Conservation (phyloP, 768 basidiomycete species). For the Naematelia encephala region DNA sequence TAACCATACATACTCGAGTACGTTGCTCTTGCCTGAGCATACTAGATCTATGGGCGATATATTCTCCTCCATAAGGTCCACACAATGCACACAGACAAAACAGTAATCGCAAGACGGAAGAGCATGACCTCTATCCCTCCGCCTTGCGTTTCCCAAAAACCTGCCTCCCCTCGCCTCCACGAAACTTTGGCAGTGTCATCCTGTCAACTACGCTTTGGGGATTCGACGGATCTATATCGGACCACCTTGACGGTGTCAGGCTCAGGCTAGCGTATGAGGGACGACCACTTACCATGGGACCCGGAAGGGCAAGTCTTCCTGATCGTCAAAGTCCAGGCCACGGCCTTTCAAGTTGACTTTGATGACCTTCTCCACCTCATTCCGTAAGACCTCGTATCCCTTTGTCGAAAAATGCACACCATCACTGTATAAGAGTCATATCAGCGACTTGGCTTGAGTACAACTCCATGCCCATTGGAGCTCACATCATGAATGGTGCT, state of each 20-base stretch:
- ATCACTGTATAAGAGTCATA: conserved; percentile 10
- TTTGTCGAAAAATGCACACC: conserved; percentile 13
- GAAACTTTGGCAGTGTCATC: background rate
- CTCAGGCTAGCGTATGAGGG: too few species aligned
- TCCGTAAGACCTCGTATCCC: conserved; percentile 15
- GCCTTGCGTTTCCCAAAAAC: background rate
- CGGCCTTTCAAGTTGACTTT: conserved; percentile 19
- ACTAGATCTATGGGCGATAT: background rate
- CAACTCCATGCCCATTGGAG: background rate
- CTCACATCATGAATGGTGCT: conserved; percentile 9
- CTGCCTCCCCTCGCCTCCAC: background rate
- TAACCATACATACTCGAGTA: too few species aligned
- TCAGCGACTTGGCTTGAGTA: background rate
- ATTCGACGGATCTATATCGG: background rate
- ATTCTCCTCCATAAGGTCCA: background rate
- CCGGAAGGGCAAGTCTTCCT: conserved; percentile 22
- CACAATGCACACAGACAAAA: background rate
- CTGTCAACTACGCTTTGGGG: background rate
- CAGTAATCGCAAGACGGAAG: background rate
- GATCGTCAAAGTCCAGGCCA: conserved; percentile 27
- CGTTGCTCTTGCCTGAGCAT: too few species aligned
- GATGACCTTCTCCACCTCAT: conserved; percentile 5
- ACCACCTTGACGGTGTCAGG: too few species aligned
- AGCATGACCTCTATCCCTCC: background rate
- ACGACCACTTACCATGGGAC: conserved; percentile 26